Evolutionary conservation across 352 stramenopile species (phyloP).

Genomic region (Pythium guiyangense): DNA sequence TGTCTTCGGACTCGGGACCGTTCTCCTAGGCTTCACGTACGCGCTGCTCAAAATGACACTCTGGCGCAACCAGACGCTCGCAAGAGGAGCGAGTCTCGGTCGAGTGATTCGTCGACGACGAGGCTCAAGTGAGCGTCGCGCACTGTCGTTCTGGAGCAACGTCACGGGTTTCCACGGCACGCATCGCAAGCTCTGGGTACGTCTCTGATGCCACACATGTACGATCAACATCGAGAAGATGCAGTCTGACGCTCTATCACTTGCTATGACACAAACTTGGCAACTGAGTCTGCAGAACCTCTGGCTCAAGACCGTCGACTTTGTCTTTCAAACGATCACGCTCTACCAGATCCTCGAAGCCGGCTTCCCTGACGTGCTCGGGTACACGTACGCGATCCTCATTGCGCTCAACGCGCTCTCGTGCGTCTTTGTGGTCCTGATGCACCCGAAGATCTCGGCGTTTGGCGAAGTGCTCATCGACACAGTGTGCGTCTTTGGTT

Average conservation of each 20-base stretch:
- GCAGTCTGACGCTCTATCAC: background rate
- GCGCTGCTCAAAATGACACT: conserved; percentile 5
- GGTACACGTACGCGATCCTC: conserved; percentile 17
- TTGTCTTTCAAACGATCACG: conserved; percentile 24
- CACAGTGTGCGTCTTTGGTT: conserved; percentile 11
- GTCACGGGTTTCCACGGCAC: conserved; percentile 22
- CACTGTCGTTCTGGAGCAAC: conserved; percentile 13
- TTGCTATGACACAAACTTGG: background rate
- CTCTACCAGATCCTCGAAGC: conserved; percentile 22
- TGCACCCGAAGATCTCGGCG: conserved; percentile 12
- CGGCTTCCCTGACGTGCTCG: conserved; percentile 19
- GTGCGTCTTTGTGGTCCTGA: conserved; percentile 20
- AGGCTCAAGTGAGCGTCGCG: conserved; percentile 6
- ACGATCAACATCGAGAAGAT: no score
- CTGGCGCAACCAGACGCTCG: background rate
- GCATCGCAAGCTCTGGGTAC: conserved; percentile 34
- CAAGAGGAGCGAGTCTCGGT: conserved; percentile 5
- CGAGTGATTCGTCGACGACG: background rate
- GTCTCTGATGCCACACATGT: background rate
- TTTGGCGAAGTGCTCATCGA: conserved; percentile 33
- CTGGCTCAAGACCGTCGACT: conserved; percentile 25
- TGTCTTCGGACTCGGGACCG: conserved; percentile 2
- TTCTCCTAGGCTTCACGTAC: conserved; percentile 8
- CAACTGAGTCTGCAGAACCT: conserved; percentile 20
- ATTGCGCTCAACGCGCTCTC: conserved; percentile 19